These are phyloP conservation scores for Sclerospora graminicola DNA, from an alignment of 352 stramenopile species.

Conservation along the genomic window DNA sequence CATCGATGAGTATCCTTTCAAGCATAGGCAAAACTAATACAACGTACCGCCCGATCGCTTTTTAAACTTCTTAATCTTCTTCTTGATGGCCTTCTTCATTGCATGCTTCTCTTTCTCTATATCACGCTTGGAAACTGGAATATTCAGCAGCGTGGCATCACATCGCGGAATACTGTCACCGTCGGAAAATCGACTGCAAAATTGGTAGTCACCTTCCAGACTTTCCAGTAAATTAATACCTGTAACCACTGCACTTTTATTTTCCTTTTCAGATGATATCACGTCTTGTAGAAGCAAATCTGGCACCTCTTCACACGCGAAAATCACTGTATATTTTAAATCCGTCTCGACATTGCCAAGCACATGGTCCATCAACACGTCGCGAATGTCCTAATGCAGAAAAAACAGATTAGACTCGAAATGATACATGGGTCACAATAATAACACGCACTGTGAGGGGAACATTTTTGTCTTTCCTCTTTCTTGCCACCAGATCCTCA, in stretches of 20 bases:
- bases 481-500: slow-evolving; percentile 22
- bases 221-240: slow-evolving; percentile 28
- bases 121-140: slow-evolving; percentile 64
- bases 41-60: slow-evolving; percentile 39
- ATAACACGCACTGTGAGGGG: slow-evolving; percentile 42
- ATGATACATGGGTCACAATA: too few species aligned
- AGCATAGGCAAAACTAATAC: neutral
- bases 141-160: slow-evolving; percentile 54
- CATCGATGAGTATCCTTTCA: neutral
- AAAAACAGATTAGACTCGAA: neutral
- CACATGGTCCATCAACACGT: slow-evolving; percentile 55
- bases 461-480: slow-evolving; percentile 22
- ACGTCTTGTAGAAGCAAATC: slow-evolving; percentile 24
- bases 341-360: slow-evolving; percentile 44
- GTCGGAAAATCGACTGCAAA: slow-evolving; percentile 47
- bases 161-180: slow-evolving; percentile 69
- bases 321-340: slow-evolving; percentile 53
- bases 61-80: slow-evolving; percentile 86
- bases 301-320: slow-evolving; percentile 61
- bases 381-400: slow-evolving; percentile 39
- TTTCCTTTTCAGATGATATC: neutral
- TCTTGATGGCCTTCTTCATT: slow-evolving; percentile 74
- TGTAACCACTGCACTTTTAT: slow-evolving; percentile 1
- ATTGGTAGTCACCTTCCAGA: slow-evolving; percentile 26
- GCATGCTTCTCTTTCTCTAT: slow-evolving; percentile 69